These are phyloP conservation scores for Aspergillus awamori DNA, from an alignment of 2,329 filamentous ascomycete genomes.

Conservation along the genomic window DNA sequence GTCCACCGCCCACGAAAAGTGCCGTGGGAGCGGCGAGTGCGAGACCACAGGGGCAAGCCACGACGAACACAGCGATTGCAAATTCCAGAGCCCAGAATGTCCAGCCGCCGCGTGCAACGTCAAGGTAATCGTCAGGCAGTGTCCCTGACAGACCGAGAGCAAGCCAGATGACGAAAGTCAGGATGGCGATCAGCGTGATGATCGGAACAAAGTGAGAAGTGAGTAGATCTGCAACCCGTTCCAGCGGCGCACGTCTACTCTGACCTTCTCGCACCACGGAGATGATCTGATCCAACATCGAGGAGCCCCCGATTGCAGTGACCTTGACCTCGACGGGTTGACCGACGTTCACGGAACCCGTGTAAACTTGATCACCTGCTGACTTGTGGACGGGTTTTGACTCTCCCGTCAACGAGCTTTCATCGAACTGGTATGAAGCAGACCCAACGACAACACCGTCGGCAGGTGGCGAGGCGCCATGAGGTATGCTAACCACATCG, in stretches of 20 bases:
- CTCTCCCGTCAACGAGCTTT: constrained; percentile 78
- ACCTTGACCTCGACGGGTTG: constrained; percentile 49
- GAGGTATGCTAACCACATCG: constrained; percentile 72
- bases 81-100: constrained; percentile 61
- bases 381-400: constrained; percentile 50
- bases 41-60: constrained; percentile 82
- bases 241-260: constrained; percentile 52
- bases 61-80: constrained; percentile 82
- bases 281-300: constrained; percentile 55
- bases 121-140: constrained; percentile 54
- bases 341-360: constrained; percentile 52
- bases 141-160: constrained; percentile 47
- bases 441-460: constrained; percentile 66
- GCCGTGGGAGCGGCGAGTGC: constrained; percentile 85
- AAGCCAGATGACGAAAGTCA: constrained; percentile 53
- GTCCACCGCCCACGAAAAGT: constrained; percentile 78
- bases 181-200: constrained; percentile 52
- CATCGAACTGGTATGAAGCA: constrained; percentile 74
- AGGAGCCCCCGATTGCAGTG: constrained; percentile 50
- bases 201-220: constrained; percentile 54
- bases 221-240: constrained; percentile 51
- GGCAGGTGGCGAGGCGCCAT: constrained; percentile 81
- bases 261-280: constrained; percentile 54
- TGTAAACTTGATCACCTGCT: constrained; percentile 47
- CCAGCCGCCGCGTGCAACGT: constrained; percentile 53